These are phyloP conservation scores for Metschnikowia cubensis DNA, from an alignment of 805 yeast genomes.

Conservation along the genomic window DNA sequence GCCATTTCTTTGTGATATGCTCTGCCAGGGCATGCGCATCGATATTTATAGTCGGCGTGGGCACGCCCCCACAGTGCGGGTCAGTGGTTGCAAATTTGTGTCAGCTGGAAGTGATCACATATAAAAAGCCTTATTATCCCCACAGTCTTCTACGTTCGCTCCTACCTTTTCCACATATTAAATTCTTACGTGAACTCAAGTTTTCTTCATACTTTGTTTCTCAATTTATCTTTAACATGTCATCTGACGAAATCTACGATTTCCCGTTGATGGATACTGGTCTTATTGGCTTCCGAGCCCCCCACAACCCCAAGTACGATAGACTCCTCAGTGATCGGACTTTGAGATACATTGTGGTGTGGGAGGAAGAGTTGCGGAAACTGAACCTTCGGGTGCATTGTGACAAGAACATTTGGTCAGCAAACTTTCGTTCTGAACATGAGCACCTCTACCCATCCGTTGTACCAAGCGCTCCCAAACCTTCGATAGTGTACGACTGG, in stretches of 20 bases:
- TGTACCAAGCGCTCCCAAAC: too few relatives aligned
- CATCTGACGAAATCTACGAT: neutral
- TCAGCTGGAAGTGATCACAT: neutral
- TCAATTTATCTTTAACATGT: neutral
- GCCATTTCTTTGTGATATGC: neutral
- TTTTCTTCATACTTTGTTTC: neutral
- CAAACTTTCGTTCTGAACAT: neutral
- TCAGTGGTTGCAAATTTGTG: slow-evolving; percentile 6
- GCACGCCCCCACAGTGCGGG: slow-evolving; percentile 1
- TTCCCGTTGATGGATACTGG: slow-evolving; percentile 3
- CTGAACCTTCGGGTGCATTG: neutral
- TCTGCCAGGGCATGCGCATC: neutral
- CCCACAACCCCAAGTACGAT: neutral
- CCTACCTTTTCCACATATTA: neutral
- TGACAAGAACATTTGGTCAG: neutral
- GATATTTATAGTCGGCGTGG: neutral
- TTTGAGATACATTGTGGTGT: neutral
- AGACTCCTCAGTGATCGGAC: neutral
- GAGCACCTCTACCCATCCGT: too few relatives aligned
- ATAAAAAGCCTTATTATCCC: neutral
- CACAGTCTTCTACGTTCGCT: neutral
- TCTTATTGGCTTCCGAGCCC: slow-evolving; percentile 2
- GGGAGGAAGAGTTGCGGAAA: neutral
- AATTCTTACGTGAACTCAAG: neutral
- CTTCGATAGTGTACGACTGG: neutral